Base-by-base conservation (phyloP, 2,329 filamentous ascomycete genomes). In the Fusarium scirpi region DNA sequence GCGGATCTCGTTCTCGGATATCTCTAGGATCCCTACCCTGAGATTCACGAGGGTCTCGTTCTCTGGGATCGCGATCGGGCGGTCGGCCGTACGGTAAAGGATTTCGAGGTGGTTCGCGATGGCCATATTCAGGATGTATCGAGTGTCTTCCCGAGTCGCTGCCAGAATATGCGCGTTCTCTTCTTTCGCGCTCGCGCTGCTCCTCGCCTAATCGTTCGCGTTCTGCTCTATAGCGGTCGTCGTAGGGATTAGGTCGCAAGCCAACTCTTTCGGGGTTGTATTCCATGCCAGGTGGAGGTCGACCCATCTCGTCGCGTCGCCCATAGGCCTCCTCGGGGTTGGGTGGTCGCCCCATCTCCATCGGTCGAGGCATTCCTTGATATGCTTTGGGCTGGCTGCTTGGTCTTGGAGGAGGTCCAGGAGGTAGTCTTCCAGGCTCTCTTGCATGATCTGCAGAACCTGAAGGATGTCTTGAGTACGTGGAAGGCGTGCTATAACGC, bases 401-500 rank as follows among this genome's bases (percentile, higher is more conserved):
- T 0, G 86, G 85, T 46, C 85, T 80, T 3, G 85, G 81, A 24
- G 84, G 85, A 16, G 84, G 81, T 6, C 80, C 80, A 16, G 78
- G 73, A 16, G 80, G 74, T 73, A 82, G 74, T 25, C 82, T 79
- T 10, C 76, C 76, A 12, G 78, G 74, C 12, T 84, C 82, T 63
- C 82, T 77, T 41, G 75, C 78, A 68, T 75, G 84, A 24, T 90
- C 88, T 16, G 79, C 78, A 8, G 81, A 80, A 16, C 82, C 79
- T 43, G 85, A 86, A 3, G 84, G 83, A 6, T 84, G 85, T 40
- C 86, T 82, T 46, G 83, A 83, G 48, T 88, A 90, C 13, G 82
- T 79, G 58, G 89, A 87, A 2, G 89, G 87, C 4, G 89, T 90
- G 34, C 85, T 83, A 70, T 88, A 91, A 64, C 87, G 85, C 66